Conservation (phyloP, 139 green algal genomes). For the Picochlorum sp. region DNA sequence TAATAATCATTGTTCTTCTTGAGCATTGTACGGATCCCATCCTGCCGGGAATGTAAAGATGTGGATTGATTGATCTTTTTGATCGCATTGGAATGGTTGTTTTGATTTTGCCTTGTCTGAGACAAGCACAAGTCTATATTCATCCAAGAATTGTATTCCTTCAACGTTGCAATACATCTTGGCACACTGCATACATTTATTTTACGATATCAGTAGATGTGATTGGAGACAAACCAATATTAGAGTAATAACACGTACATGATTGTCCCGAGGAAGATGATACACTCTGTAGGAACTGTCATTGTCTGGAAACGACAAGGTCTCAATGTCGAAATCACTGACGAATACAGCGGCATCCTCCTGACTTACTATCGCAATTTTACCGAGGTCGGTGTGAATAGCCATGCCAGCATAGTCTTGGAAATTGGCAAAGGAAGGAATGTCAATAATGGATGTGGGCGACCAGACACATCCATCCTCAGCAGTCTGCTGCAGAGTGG, state of each 20-base stretch:
- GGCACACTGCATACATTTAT: conserved; percentile 9
- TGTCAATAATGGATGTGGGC: conserved; percentile 9
- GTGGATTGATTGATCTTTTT: conserved; percentile 30
- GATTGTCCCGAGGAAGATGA: conserved; percentile 33
- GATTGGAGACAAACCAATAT: too few species aligned
- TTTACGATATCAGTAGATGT: not conserved
- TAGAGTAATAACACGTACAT: conserved; percentile 11
- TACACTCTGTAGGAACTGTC: not conserved
- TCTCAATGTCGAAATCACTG: conserved; percentile 26
- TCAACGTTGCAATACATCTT: conserved; percentile 44
- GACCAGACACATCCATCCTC: conserved; percentile 24
- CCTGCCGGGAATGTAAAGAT: conserved; percentile 9
- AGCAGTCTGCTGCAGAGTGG: conserved; percentile 10
- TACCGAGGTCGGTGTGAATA: conserved; percentile 5
- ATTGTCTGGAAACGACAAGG: conserved; percentile 23
- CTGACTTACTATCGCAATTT: conserved; percentile 29
- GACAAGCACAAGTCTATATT: conserved; percentile 20
- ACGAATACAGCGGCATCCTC: conserved; percentile 37
- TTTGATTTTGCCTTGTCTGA: conserved; percentile 28
- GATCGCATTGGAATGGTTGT: conserved; percentile 29
- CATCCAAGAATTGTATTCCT: conserved; percentile 36
- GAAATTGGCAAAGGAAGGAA: conserved; percentile 24
- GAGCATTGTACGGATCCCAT: not conserved
- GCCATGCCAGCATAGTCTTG: conserved; percentile 34
- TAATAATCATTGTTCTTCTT: not conserved